phyloP scores from a whole-genome alignment of 2,329 filamentous ascomycete genomes.

The Cercospora zeae-maydis region DNA sequence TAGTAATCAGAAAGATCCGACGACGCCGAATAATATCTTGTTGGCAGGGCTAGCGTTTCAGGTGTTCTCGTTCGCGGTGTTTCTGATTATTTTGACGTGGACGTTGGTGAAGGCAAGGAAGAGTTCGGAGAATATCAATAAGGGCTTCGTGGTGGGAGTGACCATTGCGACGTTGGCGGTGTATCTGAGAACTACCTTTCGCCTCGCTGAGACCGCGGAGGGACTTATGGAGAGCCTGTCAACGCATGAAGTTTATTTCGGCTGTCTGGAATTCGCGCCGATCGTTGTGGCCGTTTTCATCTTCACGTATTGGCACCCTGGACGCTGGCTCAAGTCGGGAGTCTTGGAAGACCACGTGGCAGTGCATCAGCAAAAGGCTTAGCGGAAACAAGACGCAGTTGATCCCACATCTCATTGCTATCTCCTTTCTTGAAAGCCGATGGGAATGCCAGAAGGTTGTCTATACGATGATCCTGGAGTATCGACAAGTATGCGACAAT shows the following conservation, averaged over 20 bases:
- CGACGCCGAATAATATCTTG: constrained; percentile 53
- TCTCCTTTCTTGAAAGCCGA: not conserved
- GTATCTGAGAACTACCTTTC: constrained; percentile 53
- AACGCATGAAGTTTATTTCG: constrained; percentile 53
- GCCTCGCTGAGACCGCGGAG: constrained; percentile 54
- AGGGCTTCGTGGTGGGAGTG: constrained; percentile 44
- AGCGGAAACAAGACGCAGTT: not conserved
- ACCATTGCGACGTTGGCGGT: constrained; percentile 48
- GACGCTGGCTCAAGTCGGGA: constrained; percentile 33
- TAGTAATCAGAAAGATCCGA: constrained; percentile 50
- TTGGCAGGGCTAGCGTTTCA: constrained; percentile 56
- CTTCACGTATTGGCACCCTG: constrained; percentile 47
- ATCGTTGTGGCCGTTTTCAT: constrained; percentile 50
- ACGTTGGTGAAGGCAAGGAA: constrained; percentile 43
- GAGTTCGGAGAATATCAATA: constrained; percentile 33
- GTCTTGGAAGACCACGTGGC: not conserved
- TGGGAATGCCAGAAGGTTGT: not conserved
- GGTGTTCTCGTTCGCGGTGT: constrained; percentile 50
- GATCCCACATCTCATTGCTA: not conserved
- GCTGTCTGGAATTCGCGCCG: constrained; percentile 53
- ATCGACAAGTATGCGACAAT: constrained; percentile 19
- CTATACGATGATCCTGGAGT: not conserved
- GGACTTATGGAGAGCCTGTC: constrained; percentile 47
- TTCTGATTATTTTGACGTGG: constrained; percentile 44
- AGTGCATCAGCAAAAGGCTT: not conserved